Percentiles rank a stretch among this genome's conserved stretches.
Evolutionary conservation across 768 basidiomycete species (phyloP).

Genomic region (Suillus placidus): DNA sequence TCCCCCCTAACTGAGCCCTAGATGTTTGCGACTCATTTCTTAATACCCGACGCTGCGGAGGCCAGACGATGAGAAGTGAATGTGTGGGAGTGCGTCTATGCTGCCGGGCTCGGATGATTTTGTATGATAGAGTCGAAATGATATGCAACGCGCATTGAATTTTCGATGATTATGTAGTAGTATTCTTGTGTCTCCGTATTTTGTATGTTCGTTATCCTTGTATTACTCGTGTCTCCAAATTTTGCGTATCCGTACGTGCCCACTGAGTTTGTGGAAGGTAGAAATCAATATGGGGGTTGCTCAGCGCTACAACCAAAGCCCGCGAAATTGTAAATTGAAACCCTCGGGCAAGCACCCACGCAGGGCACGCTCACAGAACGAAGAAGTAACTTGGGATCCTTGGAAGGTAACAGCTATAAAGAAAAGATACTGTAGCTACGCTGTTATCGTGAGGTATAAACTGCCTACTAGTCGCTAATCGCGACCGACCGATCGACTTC

Average conservation of each 20-base stretch:
- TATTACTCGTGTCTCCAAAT: background rate
- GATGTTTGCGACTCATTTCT: background rate
- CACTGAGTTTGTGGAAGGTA: background rate
- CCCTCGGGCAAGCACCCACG: background rate
- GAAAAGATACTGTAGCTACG: too few relatives aligned
- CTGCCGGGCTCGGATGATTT: background rate
- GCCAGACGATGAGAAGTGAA: background rate
- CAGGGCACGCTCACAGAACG: too few relatives aligned
- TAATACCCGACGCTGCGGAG: background rate
- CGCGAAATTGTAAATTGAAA: background rate
- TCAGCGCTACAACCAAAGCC: background rate
- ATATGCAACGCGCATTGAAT: background rate
- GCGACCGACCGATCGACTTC: background rate
- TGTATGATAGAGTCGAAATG: background rate
- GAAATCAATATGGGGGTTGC: background rate
- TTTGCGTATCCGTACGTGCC: too few relatives aligned
- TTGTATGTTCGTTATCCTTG: background rate
- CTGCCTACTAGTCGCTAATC: background rate
- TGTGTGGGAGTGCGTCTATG: background rate
- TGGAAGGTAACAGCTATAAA: too few relatives aligned
- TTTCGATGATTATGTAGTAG: background rate
- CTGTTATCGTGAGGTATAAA: background rate
- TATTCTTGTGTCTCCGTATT: background rate
- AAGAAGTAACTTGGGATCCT: too few relatives aligned
- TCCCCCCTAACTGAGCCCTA: background rate